phyloP scores from a whole-genome alignment of 108 stramenopile species.

The Fragilaria crotonensis region DNA sequence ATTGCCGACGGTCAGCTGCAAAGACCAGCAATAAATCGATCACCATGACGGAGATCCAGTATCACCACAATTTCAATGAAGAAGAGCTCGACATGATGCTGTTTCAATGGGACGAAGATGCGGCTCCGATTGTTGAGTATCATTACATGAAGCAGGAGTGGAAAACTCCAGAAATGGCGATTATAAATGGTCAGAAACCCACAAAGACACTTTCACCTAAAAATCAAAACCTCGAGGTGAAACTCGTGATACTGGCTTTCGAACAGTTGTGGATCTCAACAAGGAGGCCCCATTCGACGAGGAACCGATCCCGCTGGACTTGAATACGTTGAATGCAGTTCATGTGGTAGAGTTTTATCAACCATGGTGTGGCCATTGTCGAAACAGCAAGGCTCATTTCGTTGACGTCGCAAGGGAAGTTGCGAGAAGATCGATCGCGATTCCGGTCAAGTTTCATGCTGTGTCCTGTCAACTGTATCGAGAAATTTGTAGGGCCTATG shows the following conservation, averaged over 20 bases:
- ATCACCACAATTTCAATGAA: slow-evolving; percentile 14
- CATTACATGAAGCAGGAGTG: slow-evolving; percentile 17
- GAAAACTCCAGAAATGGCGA: slow-evolving; percentile 2
- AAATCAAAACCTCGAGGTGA: slow-evolving; percentile 1
- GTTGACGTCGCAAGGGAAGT: slow-evolving; percentile 25
- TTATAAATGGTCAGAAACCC: background rate
- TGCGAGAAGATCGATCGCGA: slow-evolving; percentile 13
- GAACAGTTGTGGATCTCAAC: slow-evolving; percentile 1
- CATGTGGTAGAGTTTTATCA: slow-evolving; percentile 27
- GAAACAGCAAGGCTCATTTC: slow-evolving; percentile 23
- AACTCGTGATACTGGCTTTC: background rate
- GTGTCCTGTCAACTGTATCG: slow-evolving; percentile 26
- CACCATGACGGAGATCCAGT: too few species aligned
- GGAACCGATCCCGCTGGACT: slow-evolving; percentile 1
- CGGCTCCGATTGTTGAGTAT: slow-evolving; percentile 11
- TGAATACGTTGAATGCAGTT: slow-evolving; percentile 2
- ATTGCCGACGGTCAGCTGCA: too few species aligned
- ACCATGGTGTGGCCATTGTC: slow-evolving; percentile 33
- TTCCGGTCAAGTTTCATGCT: slow-evolving; percentile 22
- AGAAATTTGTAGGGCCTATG: slow-evolving; percentile 21
- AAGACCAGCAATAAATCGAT: too few species aligned
- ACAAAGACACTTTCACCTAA: background rate
- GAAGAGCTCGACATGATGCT: slow-evolving; percentile 17
- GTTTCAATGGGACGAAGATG: slow-evolving; percentile 15
- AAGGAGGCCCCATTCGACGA: slow-evolving; percentile 3